These are phyloP conservation scores for Crataegus laevigata DNA, from an alignment of 306 rosid genomes.

Conservation along the genomic window DNA sequence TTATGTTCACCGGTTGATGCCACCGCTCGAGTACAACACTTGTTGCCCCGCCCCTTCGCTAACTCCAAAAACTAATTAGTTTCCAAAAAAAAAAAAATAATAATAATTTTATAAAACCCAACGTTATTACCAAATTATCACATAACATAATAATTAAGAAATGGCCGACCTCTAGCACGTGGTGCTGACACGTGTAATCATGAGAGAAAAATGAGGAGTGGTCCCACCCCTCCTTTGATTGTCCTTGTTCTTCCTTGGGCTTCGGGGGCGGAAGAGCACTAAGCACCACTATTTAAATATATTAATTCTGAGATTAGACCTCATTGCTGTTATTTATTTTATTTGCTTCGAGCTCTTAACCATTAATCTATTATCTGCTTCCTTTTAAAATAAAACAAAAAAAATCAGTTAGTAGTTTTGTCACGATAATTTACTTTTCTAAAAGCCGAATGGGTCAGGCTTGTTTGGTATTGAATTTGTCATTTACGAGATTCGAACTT, in stretches of 20 bases:
- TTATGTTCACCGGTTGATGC: background rate
- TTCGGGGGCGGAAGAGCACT: background rate
- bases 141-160: background rate
- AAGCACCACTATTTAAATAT: background rate
- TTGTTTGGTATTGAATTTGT: no score
- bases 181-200: background rate
- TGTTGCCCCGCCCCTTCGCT: background rate
- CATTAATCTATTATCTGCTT: background rate
- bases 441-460: no score
- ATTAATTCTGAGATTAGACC: background rate
- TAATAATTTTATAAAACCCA: no score
- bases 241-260: background rate
- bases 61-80: background rate
- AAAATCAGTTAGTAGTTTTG: no score
- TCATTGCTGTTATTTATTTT: background rate
- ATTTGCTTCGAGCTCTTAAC: background rate
- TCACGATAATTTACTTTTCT: no score
- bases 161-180: background rate
- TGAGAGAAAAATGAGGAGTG: background rate
- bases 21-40: background rate
- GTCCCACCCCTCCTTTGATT: background rate
- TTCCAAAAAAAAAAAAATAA: no score
- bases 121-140: background rate
- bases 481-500: no score
- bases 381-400: background rate